phyloP scores from a whole-genome alignment of 441 rosid species.

The Populus trichocarpa region DNA sequence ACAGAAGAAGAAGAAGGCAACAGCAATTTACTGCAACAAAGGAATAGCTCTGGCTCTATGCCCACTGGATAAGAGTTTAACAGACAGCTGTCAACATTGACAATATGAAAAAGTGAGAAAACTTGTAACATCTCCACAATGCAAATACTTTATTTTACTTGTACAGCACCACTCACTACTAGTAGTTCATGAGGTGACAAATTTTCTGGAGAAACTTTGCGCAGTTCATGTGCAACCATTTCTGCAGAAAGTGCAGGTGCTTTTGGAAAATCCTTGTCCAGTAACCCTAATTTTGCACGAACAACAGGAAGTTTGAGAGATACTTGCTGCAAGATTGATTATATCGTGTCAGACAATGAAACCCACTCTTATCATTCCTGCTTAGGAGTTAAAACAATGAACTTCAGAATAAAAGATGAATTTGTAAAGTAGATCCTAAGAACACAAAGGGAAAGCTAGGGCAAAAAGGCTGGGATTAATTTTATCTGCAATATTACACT shows the following conservation, averaged over 20 bases:
- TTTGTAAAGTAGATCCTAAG: neutral
- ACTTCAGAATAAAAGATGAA: neutral
- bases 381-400: neutral
- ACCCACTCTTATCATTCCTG: neutral
- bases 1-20: slow-evolving; percentile 7
- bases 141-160: slow-evolving; percentile 11
- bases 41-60: slow-evolving; percentile 47
- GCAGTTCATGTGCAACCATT: slow-evolving; percentile 24
- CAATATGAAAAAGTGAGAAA: slow-evolving; percentile 18
- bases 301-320: slow-evolving; percentile 60
- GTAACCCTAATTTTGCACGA: slow-evolving; percentile 61
- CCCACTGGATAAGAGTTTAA: slow-evolving; percentile 49
- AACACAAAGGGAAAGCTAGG: neutral
- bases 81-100: slow-evolving; percentile 61
- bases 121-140: neutral
- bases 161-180: slow-evolving; percentile 46
- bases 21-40: slow-evolving; percentile 50
- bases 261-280: slow-evolving; percentile 26
- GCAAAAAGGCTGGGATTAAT: neutral
- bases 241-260: slow-evolving; percentile 27
- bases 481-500: neutral
- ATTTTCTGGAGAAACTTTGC: slow-evolving; percentile 32
- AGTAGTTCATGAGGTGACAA: slow-evolving; percentile 63
- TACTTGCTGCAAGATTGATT: slow-evolving; percentile 57
- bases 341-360: neutral